phyloP scores from a whole-genome alignment of 169 alveolate genomes.

The Plasmodium cynomolgi region DNA sequence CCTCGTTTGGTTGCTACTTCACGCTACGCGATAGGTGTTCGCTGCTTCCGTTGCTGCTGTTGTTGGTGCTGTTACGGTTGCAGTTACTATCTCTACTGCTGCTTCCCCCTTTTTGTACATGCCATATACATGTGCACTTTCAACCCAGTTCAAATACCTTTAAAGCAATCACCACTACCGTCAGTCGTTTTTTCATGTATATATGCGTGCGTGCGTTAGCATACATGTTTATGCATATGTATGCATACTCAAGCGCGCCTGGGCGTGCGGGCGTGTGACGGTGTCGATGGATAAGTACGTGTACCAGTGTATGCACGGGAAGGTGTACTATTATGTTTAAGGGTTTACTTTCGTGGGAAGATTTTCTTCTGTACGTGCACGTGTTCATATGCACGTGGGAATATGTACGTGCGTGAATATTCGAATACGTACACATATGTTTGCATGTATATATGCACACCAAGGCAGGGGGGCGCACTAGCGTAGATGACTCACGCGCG shows the following conservation, averaged over 20 bases:
- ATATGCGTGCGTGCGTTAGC: neutral
- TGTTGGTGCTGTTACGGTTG: neutral
- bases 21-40: neutral
- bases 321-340: neutral
- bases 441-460: neutral
- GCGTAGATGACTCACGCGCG: neutral
- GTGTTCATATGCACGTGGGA: neutral
- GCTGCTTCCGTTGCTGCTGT: neutral
- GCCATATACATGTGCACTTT: neutral
- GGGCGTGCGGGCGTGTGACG: neutral
- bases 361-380: neutral
- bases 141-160: neutral
- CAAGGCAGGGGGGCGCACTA: neutral
- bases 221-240: conserved; percentile 12
- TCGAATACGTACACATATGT: neutral
- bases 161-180: neutral
- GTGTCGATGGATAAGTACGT: neutral
- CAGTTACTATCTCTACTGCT: neutral
- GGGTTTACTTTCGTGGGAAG: neutral
- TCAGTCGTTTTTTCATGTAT: conserved; percentile 4
- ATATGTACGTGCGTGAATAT: neutral
- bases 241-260: neutral
- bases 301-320: neutral
- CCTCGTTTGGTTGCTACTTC: neutral
- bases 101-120: neutral